Evolutionary conservation across 73 alveolate genomes (phyloP).

Genomic region (Paramecium sonneborni): DNA sequence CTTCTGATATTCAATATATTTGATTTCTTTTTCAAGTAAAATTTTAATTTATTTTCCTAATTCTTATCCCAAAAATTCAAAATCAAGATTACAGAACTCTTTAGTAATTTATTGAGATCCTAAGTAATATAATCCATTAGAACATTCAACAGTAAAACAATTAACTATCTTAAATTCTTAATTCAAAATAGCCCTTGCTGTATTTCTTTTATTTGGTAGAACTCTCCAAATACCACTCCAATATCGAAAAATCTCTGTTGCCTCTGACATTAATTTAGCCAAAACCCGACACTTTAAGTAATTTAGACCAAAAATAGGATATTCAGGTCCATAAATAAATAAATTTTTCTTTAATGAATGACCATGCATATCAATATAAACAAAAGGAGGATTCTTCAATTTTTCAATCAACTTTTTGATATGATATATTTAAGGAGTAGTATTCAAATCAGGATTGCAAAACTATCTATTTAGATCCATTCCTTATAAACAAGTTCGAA

Average conservation of each 20-base stretch:
- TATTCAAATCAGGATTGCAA: slow-evolving; percentile 74
- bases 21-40: slow-evolving; percentile 22
- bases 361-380: slow-evolving; percentile 80
- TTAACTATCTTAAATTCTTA: slow-evolving; percentile 45
- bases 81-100: slow-evolving; percentile 26
- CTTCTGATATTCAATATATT: not conserved
- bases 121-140: slow-evolving; percentile 57
- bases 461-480: slow-evolving; percentile 87
- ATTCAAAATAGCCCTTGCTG: slow-evolving; percentile 55
- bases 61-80: slow-evolving; percentile 6
- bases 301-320: slow-evolving; percentile 50
- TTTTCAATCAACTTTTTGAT: slow-evolving; percentile 69
- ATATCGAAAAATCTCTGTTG: slow-evolving; percentile 55
- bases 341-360: slow-evolving; percentile 70
- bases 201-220: slow-evolving; percentile 17
- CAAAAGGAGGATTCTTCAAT: slow-evolving; percentile 64
- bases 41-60: slow-evolving; percentile 22
- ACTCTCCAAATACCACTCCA: slow-evolving; percentile 60
- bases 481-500: slow-evolving; percentile 90
- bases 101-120: slow-evolving; percentile 21
- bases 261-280: slow-evolving; percentile 49
- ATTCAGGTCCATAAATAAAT: slow-evolving; percentile 66
- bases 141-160: slow-evolving; percentile 64
- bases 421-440: slow-evolving; percentile 72
- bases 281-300: slow-evolving; percentile 58